Base-by-base conservation (phyloP, 225 moss, liverwort and hornwort species). In the Sphagnum contortum region DNA sequence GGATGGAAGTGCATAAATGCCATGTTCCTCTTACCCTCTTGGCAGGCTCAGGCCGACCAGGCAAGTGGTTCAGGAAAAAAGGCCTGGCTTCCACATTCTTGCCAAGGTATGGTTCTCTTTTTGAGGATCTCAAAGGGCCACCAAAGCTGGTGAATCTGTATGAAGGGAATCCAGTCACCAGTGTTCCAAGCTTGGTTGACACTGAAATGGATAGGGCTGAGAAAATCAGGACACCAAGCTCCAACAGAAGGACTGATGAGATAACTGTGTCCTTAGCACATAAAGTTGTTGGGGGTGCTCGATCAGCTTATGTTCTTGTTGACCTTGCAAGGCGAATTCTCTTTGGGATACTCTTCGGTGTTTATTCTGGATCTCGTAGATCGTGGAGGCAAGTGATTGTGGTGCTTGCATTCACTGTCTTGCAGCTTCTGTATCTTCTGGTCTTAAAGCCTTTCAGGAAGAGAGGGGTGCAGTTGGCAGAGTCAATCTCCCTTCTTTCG, bases 71-170 rank as follows among this genome's bases (percentile, higher is more conserved):
- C 14, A 83, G 89, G 60, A 86, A 81, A 68, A 76, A 72, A 58
- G 86, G 81, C 63, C 78, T 88, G 4, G 72, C 76, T 45, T 71
- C 70, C 4, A 78, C 86, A 45, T 95, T 95, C 60, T 73, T 89
- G 56, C 76, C 82, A 48, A 83, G 86, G 8, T 89, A 82, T 73
- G 94, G 94, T n/a, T 66, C 91, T 11, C 70, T 89, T 48, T 89
- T 89, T 69, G 91, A 91, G 81, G 94, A 91, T 66, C 76, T 80
- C 11, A 91, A 95, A 75, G 91, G 91, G 51, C 91, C 94, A 50
- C 89, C 94, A 2, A 89, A 78, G 71, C 72, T 91, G 58, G 70
- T 89, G 44, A 66, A 79, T 9, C 63, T 83, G 45, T 79, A 87
- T 45, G 70, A 50, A 13, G 78, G 73, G 51, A 62, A 77, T 0